Base-by-base conservation (phyloP, 2,329 filamentous ascomycete genomes). In the Drechslerella coelobrocha region DNA sequence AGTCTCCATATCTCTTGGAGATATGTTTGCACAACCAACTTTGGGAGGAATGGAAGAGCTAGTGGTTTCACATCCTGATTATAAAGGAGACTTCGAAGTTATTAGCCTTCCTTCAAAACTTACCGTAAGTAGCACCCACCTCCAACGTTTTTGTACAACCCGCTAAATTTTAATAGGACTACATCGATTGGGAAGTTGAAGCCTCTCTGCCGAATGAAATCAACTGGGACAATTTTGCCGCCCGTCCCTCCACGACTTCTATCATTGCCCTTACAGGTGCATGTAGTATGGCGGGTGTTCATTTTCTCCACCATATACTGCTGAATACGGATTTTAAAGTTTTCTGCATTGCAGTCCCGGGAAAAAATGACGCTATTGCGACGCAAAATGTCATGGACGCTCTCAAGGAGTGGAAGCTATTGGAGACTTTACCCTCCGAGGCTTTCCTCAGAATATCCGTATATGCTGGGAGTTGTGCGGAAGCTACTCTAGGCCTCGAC, bases 1-100 rank as follows among this genome's bases (percentile, higher is more conserved):
- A 37, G 19, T 62, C 19, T 26, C 37, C 21, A 48, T 62, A 31
- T 47, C 50, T 34, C 59, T 62, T 19, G 59, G 50, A n/a, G 59
- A 62, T 37, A 54, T 62, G 52, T 62, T 62, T 23, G 50, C 50
- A 9, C 52, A 62, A 29, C 50, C 50, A n/a, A 55, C 59, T 9
- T 14, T 62, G 17, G 50, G 26, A 27, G 52, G 59, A 1, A 62
- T 62, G 59, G 59, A 54, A 29, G 59, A 54, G 10, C 19, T 54
- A n/a, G 43, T 62, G 19, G 37, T 54, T 24, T 37, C 50, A 2
- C 50, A 62, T 37, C 50, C 50, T 27, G 39, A 62, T 8, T 62
- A 55, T n/a, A 54, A 37, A 26, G 59, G 59, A 48, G 59, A 62
- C 27, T 54, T 62, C 19, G 59, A 62, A 27, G 17, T 54, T 26